A percentile compares a stretch with the other conserved stretches of the same genome.
These are phyloP conservation scores for Venturia aucupariae DNA, from an alignment of 2,329 filamentous ascomycete genomes.

Conservation along the genomic window DNA sequence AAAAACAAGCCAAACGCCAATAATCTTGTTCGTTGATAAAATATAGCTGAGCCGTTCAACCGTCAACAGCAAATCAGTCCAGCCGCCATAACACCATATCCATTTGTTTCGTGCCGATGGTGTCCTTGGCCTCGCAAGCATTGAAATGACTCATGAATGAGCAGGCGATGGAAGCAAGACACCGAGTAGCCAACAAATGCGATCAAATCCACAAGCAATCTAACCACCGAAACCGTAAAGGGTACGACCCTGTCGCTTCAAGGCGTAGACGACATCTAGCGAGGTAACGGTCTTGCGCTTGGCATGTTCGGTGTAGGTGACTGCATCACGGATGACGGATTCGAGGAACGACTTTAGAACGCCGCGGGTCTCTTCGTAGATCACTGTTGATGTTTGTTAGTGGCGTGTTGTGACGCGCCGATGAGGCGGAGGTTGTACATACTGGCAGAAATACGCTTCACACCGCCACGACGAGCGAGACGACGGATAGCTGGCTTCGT, in stretches of 20 bases:
- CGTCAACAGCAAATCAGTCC: neutral
- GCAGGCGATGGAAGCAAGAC: neutral
- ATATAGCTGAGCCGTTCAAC: neutral
- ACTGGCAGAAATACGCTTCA: conserved; percentile 45
- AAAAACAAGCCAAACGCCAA: neutral
- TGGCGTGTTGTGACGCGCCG: neutral
- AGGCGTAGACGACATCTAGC: conserved; percentile 54
- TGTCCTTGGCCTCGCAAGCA: neutral
- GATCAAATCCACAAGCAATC: conserved; percentile 23
- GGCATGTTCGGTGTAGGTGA: conserved; percentile 72
- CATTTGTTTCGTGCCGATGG: neutral
- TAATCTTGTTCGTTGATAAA: neutral
- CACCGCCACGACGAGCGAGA: conserved; percentile 45
- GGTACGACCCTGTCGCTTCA: conserved; percentile 58
- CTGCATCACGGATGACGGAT: conserved; percentile 65
- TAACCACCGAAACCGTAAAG: conserved; percentile 89
- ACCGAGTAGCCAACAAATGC: neutral
- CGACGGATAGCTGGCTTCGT: conserved; percentile 46
- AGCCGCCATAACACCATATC: neutral
- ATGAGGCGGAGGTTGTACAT: conserved; percentile 20
- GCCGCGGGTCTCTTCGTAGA: conserved; percentile 71
- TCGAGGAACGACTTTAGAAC: conserved; percentile 72
- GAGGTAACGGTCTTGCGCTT: conserved; percentile 72
- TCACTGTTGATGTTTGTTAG: conserved; percentile 41
- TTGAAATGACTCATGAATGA: neutral